phyloP scores from a whole-genome alignment of 495 filamentous ascomycete genomes.

The Annulohypoxylon maeteangense region DNA sequence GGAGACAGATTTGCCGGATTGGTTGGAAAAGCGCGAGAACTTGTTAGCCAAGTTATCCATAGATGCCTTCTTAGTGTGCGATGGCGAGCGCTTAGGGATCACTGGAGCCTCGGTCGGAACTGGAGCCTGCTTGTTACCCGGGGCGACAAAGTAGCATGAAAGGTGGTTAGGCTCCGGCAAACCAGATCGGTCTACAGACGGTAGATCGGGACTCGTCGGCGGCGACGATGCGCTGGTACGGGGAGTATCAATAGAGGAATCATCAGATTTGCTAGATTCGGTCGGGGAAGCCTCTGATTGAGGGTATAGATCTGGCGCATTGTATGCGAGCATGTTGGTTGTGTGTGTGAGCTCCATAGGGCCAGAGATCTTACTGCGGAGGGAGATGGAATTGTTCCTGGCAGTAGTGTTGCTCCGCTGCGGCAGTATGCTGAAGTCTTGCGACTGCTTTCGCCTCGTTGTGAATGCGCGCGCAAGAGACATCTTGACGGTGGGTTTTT shows the following conservation, averaged over 20 bases:
- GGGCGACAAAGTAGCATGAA: slow-evolving; percentile 77
- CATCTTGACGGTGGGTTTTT: slow-evolving; percentile 51
- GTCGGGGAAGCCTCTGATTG: slow-evolving; percentile 63
- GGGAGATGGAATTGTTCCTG: slow-evolving; percentile 49
- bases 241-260: slow-evolving; percentile 69
- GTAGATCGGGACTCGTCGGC: slow-evolving; percentile 79
- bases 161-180: slow-evolving; percentile 79
- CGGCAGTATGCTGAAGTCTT: slow-evolving; percentile 50
- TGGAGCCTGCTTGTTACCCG: slow-evolving; percentile 55
- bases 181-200: slow-evolving; percentile 68
- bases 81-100: slow-evolving; percentile 79
- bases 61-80: slow-evolving; percentile 80
- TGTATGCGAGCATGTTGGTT: slow-evolving; percentile 95
- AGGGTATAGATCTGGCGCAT: slow-evolving; percentile 81
- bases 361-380: slow-evolving; percentile 80
- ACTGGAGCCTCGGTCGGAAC: slow-evolving; percentile 63
- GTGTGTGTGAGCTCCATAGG: slow-evolving; percentile 90
- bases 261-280: slow-evolving; percentile 63
- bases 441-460: slow-evolving; percentile 60
- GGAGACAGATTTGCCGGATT: slow-evolving; percentile 54
- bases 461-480: slow-evolving; percentile 76
- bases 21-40: slow-evolving; percentile 63
- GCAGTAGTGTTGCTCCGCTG: slow-evolving; percentile 58
- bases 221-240: slow-evolving; percentile 66
- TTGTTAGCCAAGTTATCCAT: slow-evolving; percentile 68